Evolutionary conservation across 2,329 filamentous ascomycete genomes (phyloP).

Genomic region (Colletotrichum tropicicola): DNA sequence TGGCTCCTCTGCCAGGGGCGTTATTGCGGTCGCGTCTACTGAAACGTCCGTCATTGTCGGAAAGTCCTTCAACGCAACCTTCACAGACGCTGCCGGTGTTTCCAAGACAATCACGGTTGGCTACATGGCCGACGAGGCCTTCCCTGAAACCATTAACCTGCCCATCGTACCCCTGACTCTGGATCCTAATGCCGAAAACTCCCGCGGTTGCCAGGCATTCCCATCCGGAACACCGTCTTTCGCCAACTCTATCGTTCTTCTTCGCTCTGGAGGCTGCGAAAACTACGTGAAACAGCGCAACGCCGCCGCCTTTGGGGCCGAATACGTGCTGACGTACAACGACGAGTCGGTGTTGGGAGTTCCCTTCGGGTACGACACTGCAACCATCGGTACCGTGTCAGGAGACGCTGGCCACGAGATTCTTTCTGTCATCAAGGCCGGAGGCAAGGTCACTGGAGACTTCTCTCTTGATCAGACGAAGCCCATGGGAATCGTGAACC

Average conservation of each 20-base stretch:
- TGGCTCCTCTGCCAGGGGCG: slow-evolving; percentile 50
- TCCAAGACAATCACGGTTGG: background rate
- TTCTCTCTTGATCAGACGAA: slow-evolving; percentile 19
- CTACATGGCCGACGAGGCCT: slow-evolving; percentile 18
- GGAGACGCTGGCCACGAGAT: slow-evolving; percentile 30
- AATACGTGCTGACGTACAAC: slow-evolving; percentile 51
- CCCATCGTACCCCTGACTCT: slow-evolving; percentile 37
- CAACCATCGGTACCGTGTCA: slow-evolving; percentile 28
- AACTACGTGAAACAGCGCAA: slow-evolving; percentile 47
- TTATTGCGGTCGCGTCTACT: slow-evolving; percentile 54
- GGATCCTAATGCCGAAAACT: background rate
- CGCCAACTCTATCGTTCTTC: slow-evolving; percentile 48
- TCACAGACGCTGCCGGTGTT: background rate
- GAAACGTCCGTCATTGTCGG: slow-evolving; percentile 32
- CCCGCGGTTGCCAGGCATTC: slow-evolving; percentile 43
- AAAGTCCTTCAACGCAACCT: slow-evolving; percentile 1
- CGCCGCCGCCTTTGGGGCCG: slow-evolving; percentile 46
- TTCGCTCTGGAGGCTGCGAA: slow-evolving; percentile 49
- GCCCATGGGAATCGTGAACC: slow-evolving; percentile 31
- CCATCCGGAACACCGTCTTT: slow-evolving; percentile 48
- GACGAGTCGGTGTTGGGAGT: slow-evolving; percentile 29
- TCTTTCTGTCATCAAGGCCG: slow-evolving; percentile 19
- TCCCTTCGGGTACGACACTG: background rate
- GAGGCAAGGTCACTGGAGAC: slow-evolving; percentile 29
- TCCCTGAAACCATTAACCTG: slow-evolving; percentile 28